Evolutionary conservation across 73 alveolate species (phyloP), one percentile per base, ranked within the genome.

Genomic region (Halteria grandinella): DNA sequence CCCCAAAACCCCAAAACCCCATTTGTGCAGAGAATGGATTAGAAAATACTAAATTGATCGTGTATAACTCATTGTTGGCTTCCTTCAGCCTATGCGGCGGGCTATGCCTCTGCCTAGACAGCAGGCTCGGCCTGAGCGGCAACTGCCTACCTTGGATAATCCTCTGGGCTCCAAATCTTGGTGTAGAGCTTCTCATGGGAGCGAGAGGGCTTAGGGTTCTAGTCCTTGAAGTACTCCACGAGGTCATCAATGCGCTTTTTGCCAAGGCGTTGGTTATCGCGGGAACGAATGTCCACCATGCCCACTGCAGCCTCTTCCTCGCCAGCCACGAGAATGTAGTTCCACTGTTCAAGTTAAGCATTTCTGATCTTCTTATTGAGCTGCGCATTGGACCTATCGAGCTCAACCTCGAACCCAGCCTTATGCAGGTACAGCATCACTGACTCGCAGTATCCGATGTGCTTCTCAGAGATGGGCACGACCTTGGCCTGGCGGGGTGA

Each of bases 261-360:
- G 28, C 98, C 99, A 60, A 92, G 79, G 62, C 96, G 77, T 54
- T 78, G 78, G 23, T 91, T 91, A 44, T 97, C 99, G 75, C 99
- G 90, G 50, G 78, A 83, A 93, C 99, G 93, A 47, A 98, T 85
- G 83, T 97, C 98, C 64, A 96, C 98, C 24, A 94, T 74, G 36
- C 96, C 94, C 6, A 81, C 84, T 24, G 79, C 79, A 34, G 74
- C 96, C 89, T 98, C 99, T 55, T 98, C 97, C 63, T 95, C 97
- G 3, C 99, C 99, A 77, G 91, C 95, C 55, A 97, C 99, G 7
- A 95, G 91, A 69, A 96, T 92, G 77, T 69, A 98, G 89, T 96
- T 98, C 83, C 63, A 98, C 79, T 95, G 97, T 10, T 84, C 94
- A 36, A 97, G 73, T 88, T 97, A 97, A 12, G 99, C 97, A 70